Evolutionary conservation across 2,329 filamentous ascomycete genomes (phyloP), one percentile per base, ranked within the genome.

Genomic region (Rhexocercosporidium sp.): DNA sequence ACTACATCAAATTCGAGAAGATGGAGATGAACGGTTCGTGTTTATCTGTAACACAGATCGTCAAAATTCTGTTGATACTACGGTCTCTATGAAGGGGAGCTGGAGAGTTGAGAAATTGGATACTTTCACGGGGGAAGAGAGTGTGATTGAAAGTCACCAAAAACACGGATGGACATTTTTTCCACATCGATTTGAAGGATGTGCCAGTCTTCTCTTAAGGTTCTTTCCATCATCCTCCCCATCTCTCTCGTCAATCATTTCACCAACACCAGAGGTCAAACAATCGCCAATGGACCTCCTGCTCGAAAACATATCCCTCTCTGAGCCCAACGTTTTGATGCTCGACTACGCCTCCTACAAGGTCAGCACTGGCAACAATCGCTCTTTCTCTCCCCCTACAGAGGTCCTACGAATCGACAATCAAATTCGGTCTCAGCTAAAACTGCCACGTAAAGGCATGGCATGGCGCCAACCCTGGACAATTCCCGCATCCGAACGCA

Each of bases 1-100:
- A 6, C 64, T 78, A 1, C 75, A 78, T 59, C 76, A 78, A 47
- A 75, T 78, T 69, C 71, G 77, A 12, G 66, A 77, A 29, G 77
- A 78, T 29, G 71, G 61, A 3, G 69, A 74, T 11, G 67, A 75
- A 12, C 70, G 72, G 8, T 78, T 74, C 44, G 62, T 77, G 1
- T 78, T 78, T 59, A 72, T 77, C 61, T 77, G 76, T 67, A 78
- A 78, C 31, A 75, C 71, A 14, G 73, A 78, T 39, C 71, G 75
- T 2, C 70, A 60, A 12, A 69, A 66, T 1, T 62, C 71, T 0
- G 59, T 70, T 7, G 65, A 72, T 22, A 73, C 73, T n/a, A 63
- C 49, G 5, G 65, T 78, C 0, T 60, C 68, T 4, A 60, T 78
- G 25, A 74, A 71, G 22, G 76, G 76, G 1, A 25, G 44, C 8